phyloP scores from a whole-genome alignment of 176 grass and related monocot species.

The barley (Hordeum vulgare) region DNA sequence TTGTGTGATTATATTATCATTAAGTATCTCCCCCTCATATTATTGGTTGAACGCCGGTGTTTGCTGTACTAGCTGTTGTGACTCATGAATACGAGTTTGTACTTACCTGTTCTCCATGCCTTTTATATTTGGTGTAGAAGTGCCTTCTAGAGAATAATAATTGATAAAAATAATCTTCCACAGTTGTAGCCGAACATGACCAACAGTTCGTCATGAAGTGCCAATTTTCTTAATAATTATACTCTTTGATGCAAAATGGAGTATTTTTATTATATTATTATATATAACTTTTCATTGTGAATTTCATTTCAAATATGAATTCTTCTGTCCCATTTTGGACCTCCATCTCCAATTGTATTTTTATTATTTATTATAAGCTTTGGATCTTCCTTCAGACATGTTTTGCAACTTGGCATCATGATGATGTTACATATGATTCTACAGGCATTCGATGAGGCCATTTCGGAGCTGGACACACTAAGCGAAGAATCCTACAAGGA shows the following conservation, averaged over 20 bases:
- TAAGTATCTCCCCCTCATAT: not conserved
- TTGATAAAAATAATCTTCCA: not conserved
- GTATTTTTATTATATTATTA: not conserved
- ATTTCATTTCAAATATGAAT: not conserved
- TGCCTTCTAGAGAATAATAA: not conserved
- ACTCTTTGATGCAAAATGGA: not conserved
- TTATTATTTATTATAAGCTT: not conserved
- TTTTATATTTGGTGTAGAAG: not conserved
- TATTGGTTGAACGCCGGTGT: not conserved
- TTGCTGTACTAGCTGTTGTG: not conserved
- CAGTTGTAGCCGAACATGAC: not conserved
- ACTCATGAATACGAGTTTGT: not conserved
- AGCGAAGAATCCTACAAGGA: constrained; percentile 93
- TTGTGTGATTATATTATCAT: not conserved
- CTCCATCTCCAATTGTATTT: not conserved
- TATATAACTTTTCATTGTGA: not conserved
- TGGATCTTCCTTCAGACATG: not conserved
- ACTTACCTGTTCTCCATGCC: not conserved
- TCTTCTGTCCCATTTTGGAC: not conserved
- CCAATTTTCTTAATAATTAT: not conserved
- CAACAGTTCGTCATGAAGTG: not conserved
- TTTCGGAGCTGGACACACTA: constrained; percentile 80
- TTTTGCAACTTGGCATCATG: constrained; percentile 1
- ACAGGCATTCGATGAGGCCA: constrained; percentile 88
- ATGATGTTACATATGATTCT: not conserved